Percentiles rank a stretch among this genome's conserved stretches.
phyloP scores from a whole-genome alignment of 768 basidiomycete genomes.

The Lactarius trivialis region DNA sequence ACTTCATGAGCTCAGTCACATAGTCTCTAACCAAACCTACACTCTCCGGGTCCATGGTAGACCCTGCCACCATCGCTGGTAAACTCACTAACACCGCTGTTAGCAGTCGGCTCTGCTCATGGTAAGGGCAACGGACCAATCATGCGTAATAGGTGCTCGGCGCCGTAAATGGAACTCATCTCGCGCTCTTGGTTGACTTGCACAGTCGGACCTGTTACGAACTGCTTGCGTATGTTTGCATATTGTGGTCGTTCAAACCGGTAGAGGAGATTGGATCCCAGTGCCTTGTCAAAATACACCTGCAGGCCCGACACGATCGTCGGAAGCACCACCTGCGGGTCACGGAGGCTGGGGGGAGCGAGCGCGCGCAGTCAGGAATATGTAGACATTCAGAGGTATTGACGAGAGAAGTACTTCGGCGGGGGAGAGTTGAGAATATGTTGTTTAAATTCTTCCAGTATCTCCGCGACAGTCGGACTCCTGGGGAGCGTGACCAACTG shows the following conservation, averaged over 20 bases:
- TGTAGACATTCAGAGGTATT: neutral
- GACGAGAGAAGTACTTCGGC: constrained; percentile 34
- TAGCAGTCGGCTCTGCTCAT: neutral
- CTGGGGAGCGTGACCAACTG: constrained; percentile 85
- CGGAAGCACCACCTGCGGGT: constrained; percentile 61
- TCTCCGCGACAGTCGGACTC: constrained; percentile 64
- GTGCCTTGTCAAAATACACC: constrained; percentile 89
- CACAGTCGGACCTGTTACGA: constrained; percentile 68
- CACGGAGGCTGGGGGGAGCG: constrained; percentile 45
- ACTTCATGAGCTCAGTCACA: constrained; percentile 83
- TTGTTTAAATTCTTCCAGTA: constrained; percentile 72
- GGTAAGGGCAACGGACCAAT: constrained; percentile 54
- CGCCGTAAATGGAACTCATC: constrained; percentile 89
- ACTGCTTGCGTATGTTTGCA: constrained; percentile 64
- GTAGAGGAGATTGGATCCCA: constrained; percentile 86
- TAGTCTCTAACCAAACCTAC: constrained; percentile 81
- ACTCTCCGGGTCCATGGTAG: constrained; percentile 86
- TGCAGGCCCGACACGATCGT: constrained; percentile 82
- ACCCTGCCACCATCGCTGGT: constrained; percentile 83
- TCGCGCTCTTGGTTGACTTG: constrained; percentile 65
- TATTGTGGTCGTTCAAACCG: constrained; percentile 95
- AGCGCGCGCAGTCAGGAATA: neutral
- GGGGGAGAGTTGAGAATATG: constrained; percentile 47
- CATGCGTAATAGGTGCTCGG: constrained; percentile 88
- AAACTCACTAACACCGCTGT: constrained; percentile 59